Percentiles rank a stretch among this genome's conserved stretches.
Evolutionary conservation across 352 stramenopile genomes (phyloP).

Genomic region (Globisporangium orthogonon): DNA sequence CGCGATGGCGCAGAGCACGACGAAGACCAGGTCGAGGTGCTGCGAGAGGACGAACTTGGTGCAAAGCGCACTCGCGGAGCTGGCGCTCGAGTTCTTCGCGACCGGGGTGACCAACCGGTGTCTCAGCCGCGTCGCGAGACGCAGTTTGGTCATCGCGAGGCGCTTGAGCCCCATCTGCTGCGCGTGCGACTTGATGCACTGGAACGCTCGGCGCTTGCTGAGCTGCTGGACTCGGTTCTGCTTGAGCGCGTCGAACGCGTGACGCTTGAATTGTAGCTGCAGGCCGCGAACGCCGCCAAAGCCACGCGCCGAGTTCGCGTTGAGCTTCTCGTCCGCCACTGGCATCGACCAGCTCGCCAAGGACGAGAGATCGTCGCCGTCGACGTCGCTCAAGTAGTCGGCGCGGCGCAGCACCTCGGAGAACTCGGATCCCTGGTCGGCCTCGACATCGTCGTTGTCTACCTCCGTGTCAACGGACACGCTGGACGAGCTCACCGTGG

Average conservation of each 20-base stretch:
- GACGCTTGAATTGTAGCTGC: conserved; percentile 21
- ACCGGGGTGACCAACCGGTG: neutral
- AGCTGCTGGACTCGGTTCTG: conserved; percentile 6
- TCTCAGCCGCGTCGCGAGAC: conserved; percentile 1
- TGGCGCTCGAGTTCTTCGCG: neutral
- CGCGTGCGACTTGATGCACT: conserved; percentile 10
- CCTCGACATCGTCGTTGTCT: conserved; percentile 30
- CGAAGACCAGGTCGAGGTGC: conserved; percentile 19
- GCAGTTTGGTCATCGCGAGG: conserved; percentile 2
- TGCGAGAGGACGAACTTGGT: conserved; percentile 9
- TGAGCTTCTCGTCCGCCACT: neutral
- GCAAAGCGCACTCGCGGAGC: neutral
- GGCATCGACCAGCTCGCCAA: neutral
- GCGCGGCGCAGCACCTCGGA: conserved; percentile 44
- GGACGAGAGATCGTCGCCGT: neutral
- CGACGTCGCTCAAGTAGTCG: conserved; percentile 32
- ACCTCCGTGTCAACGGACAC: conserved; percentile 15
- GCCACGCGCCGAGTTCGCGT: neutral
- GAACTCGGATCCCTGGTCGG: conserved; percentile 52
- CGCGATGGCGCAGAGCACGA: conserved; percentile 8
- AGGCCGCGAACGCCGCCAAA: conserved; percentile 10
- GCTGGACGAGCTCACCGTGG: conserved; percentile 22
- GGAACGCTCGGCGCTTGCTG: conserved; percentile 41
- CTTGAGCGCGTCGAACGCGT: conserved; percentile 16
- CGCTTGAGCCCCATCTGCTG: conserved; percentile 24